phyloP scores from a whole-genome alignment of 2,329 filamentous ascomycete genomes.

The Paraphaeosphaeria sporulosa region DNA sequence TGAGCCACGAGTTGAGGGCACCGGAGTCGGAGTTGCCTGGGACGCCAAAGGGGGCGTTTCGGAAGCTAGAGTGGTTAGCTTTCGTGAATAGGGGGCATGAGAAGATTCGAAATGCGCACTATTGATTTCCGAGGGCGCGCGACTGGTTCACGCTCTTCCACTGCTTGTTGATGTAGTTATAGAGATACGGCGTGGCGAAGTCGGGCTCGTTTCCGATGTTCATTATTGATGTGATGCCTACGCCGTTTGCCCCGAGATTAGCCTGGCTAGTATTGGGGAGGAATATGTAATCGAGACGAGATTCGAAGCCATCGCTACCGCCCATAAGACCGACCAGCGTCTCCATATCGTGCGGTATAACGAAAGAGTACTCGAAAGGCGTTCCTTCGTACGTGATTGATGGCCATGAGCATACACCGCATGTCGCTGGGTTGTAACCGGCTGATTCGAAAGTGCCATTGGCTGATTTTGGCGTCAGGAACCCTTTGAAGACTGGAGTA shows the following conservation, averaged over 20 bases:
- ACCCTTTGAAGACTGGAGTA: conserved; percentile 24
- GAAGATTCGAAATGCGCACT: conserved; percentile 29
- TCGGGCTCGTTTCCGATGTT: conserved; percentile 65
- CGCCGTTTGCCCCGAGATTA: conserved; percentile 45
- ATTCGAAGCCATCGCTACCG: conserved; percentile 40
- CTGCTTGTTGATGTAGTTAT: conserved; percentile 49
- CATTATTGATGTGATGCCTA: conserved; percentile 61
- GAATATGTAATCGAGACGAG: conserved; percentile 50
- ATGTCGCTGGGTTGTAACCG: conserved; percentile 47
- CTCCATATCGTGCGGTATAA: conserved; percentile 48
- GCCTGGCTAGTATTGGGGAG: conserved; percentile 41
- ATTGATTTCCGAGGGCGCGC: conserved; percentile 37
- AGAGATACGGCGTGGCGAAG: conserved; percentile 70
- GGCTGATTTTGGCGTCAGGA: conserved; percentile 28
- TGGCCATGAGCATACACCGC: conserved; percentile 46
- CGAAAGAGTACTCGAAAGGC: conserved; percentile 51
- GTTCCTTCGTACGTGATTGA: conserved; percentile 49
- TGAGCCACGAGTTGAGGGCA: conserved; percentile 57
- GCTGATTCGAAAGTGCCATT: conserved; percentile 30
- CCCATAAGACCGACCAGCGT: conserved; percentile 50
- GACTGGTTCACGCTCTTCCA: conserved; percentile 49
- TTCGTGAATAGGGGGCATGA: neutral
- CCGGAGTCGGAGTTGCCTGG: conserved; percentile 55
- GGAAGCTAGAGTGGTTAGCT: conserved; percentile 19
- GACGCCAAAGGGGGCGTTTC: conserved; percentile 42